phyloP scores from a whole-genome alignment of 257 asterid species.

The Nicotiana noctiflora region DNA sequence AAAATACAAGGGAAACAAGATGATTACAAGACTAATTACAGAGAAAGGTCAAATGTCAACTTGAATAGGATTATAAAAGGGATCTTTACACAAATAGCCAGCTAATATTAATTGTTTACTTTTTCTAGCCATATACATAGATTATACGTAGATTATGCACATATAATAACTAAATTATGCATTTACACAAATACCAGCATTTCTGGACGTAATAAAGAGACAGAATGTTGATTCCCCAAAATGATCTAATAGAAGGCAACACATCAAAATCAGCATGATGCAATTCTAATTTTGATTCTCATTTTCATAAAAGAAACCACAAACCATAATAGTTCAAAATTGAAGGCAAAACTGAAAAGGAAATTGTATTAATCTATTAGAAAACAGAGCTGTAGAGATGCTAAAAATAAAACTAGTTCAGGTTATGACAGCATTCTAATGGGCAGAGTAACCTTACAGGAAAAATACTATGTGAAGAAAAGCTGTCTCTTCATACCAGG shows the following conservation, averaged over 20 bases:
- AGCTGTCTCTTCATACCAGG: slow-evolving; percentile 39
- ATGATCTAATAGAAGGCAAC: neutral
- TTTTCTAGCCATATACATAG: too few relatives aligned
- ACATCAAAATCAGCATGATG: too few relatives aligned
- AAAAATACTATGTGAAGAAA: slow-evolving; percentile 1
- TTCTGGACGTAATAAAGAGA: neutral
- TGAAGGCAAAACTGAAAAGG: neutral
- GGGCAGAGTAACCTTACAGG: neutral
- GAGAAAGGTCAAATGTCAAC: neutral
- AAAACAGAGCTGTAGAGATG: neutral
- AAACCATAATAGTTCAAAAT: too few relatives aligned
- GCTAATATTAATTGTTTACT: too few relatives aligned
- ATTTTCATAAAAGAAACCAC: neutral
- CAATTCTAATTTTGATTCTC: neutral
- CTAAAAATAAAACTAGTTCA: neutral
- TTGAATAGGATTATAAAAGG: neutral
- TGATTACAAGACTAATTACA: neutral
- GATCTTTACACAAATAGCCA: too few relatives aligned
- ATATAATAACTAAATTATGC: too few relatives aligned
- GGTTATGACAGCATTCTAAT: neutral
- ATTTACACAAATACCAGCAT: neutral
- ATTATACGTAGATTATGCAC: too few relatives aligned
- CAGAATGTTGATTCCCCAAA: neutral
- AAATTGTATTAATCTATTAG: neutral
- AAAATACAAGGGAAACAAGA: neutral